These are phyloP conservation scores for Vicia sativa DNA, from an alignment of 306 rosid genomes.

Conservation along the genomic window DNA sequence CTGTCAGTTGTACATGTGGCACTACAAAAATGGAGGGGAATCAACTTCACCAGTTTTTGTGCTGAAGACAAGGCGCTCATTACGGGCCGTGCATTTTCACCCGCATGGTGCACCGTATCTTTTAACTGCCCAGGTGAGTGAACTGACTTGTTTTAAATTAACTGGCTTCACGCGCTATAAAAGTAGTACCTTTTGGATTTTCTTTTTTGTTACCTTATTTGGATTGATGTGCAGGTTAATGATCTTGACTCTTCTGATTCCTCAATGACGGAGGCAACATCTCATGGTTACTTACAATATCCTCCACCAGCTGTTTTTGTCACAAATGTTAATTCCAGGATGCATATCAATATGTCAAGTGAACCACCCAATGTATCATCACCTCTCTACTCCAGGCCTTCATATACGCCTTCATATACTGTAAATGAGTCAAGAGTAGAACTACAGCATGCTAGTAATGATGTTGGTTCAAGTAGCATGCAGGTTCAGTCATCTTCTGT, in stretches of 20 bases:
- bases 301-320: conserved; percentile 54
- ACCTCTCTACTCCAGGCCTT: conserved; percentile 45
- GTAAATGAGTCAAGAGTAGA: conserved; percentile 40
- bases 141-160: conserved; percentile 31
- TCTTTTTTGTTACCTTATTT: conserved; percentile 17
- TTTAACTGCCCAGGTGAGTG: conserved; percentile 53
- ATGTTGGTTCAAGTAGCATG: conserved; percentile 39
- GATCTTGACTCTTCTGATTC: conserved; percentile 54
- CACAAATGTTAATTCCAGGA: conserved; percentile 37
- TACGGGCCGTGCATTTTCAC: conserved; percentile 59
- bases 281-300: conserved; percentile 47
- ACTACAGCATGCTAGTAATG: conserved; percentile 35
- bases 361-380: conserved; percentile 34
- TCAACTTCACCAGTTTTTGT: conserved; percentile 42
- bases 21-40: conserved; percentile 46
- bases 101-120: conserved; percentile 52
- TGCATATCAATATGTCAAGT: conserved; percentile 37
- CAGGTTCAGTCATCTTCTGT: conserved; percentile 42
- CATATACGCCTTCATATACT: conserved; percentile 42
- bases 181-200: neutral
- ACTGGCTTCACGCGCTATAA: conserved; percentile 25
- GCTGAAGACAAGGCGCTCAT: conserved; percentile 53
- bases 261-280: conserved; percentile 48
- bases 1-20: conserved; percentile 52
- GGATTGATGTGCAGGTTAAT: conserved; percentile 49